These are phyloP conservation scores for Kentomonas sorsogonicus DNA, from an alignment of 208 protist genomes.

Conservation along the genomic window DNA sequence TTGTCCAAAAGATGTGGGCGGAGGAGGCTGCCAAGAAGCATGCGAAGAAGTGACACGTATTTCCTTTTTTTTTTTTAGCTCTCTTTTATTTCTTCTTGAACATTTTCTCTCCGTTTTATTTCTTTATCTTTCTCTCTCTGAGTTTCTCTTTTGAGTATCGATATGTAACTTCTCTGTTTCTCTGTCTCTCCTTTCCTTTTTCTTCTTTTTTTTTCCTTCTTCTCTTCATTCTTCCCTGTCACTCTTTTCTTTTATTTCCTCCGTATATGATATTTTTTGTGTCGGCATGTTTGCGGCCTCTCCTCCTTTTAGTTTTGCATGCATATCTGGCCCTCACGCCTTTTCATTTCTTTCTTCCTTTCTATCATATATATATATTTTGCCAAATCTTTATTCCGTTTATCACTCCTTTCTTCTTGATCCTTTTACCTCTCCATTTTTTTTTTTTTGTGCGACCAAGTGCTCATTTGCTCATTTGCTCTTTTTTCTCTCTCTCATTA, in stretches of 20 bases:
- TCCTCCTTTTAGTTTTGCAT: background rate
- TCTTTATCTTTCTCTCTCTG: background rate
- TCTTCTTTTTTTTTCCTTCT: conserved; percentile 10
- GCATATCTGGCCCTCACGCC: conserved; percentile 16
- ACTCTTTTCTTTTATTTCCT: background rate
- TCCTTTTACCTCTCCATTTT: too few relatives aligned
- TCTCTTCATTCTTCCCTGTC: conserved; percentile 6
- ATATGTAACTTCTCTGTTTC: background rate
- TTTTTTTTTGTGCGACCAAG: too few relatives aligned
- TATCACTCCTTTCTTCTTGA: too few relatives aligned
- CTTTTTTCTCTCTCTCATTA: too few relatives aligned
- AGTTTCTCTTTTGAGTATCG: background rate
- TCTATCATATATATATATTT: too few relatives aligned
- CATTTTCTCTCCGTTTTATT: conserved; percentile 3
- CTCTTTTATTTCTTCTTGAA: conserved; percentile 11
- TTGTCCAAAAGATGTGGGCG: conserved; percentile 40
- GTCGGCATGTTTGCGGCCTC: background rate
- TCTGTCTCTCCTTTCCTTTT: background rate
- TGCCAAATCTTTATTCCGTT: too few relatives aligned
- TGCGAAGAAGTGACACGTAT: conserved; percentile 13
- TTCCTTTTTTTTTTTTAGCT: conserved; percentile 7
- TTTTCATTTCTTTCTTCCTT: too few relatives aligned
- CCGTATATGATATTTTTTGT: conserved; percentile 7
- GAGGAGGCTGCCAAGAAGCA: conserved; percentile 18
- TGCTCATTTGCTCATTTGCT: too few relatives aligned